Conservation (phyloP, 768 basidiomycete genomes). For the Crassisporium funariophilum region DNA sequence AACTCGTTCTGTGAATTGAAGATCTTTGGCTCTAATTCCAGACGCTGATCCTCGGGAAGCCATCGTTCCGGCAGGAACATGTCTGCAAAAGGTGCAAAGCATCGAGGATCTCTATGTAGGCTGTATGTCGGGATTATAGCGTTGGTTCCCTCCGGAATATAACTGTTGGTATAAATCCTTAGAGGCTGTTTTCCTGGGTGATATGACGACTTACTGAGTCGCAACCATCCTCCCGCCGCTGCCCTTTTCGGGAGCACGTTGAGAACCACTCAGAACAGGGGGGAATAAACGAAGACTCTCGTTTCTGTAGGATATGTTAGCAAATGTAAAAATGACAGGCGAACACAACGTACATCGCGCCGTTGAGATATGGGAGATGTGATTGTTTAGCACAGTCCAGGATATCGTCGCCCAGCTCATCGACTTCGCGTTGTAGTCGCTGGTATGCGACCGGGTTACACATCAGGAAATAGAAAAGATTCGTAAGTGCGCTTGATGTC, state of each 20-base stretch:
- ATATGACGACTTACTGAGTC: slow-evolving; percentile 21
- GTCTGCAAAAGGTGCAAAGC: slow-evolving; percentile 38
- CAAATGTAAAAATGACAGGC: neutral
- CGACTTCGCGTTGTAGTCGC: slow-evolving; percentile 31
- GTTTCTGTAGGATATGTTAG: slow-evolving; percentile 24
- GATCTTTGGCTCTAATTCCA: slow-evolving; percentile 32
- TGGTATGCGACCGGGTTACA: slow-evolving; percentile 23
- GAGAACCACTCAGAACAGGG: slow-evolving; percentile 34
- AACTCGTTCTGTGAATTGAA: slow-evolving; percentile 29
- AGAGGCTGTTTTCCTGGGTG: neutral
- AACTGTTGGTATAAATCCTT: slow-evolving; percentile 8
- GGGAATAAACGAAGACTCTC: slow-evolving; percentile 41
- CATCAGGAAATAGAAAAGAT: slow-evolving; percentile 31
- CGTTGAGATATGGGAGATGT: slow-evolving; percentile 32
- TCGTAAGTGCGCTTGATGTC: slow-evolving; percentile 27
- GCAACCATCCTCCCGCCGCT: slow-evolving; percentile 33
- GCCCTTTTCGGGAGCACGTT: slow-evolving; percentile 33
- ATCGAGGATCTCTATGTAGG: slow-evolving; percentile 38
- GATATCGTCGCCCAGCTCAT: slow-evolving; percentile 20
- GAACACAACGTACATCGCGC: slow-evolving; percentile 29
- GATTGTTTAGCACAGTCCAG: slow-evolving; percentile 28
- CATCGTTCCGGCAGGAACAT: slow-evolving; percentile 41
- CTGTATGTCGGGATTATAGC: slow-evolving; percentile 35
- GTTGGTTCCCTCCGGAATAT: slow-evolving; percentile 43
- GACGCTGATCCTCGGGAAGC: slow-evolving; percentile 28